These are phyloP conservation scores for Cytidiella melzeri DNA, from an alignment of 768 basidiomycete genomes.

Conservation along the genomic window DNA sequence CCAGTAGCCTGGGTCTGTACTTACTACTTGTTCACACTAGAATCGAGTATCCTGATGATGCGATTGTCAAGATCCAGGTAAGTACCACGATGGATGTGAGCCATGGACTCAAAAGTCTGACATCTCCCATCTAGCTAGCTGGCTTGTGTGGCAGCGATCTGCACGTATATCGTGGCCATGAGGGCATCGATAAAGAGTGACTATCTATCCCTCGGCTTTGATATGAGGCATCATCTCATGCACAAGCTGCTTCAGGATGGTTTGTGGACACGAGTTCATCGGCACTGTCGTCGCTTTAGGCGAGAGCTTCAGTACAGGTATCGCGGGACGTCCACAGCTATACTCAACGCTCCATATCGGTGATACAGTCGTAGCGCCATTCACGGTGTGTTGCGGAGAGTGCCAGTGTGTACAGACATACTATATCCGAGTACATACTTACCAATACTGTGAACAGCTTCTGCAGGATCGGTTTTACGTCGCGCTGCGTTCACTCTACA, in stretches of 20 bases:
- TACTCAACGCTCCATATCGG: constrained; percentile 63
- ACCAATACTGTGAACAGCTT: constrained; percentile 36
- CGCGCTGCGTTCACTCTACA: constrained; percentile 52
- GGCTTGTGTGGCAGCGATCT: constrained; percentile 72
- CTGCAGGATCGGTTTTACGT: constrained; percentile 69
- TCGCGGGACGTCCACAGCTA: constrained; percentile 47
- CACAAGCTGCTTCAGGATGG: constrained; percentile 47
- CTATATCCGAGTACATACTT: too few species aligned
- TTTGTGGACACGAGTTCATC: constrained; percentile 73
- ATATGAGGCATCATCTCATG: too few species aligned
- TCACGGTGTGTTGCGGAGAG: constrained; percentile 79
- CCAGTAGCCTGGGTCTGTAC: constrained; percentile 3
- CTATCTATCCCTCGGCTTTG: constrained; percentile 17
- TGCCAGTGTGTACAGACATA: constrained; percentile 55
- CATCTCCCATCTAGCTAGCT: constrained; percentile 58
- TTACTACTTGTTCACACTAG: constrained; percentile 29
- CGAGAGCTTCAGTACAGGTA: constrained; percentile 40
- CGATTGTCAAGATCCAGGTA: constrained; percentile 69
- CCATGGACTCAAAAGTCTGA: too few species aligned
- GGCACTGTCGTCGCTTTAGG: constrained; percentile 69
- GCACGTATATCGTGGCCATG: constrained; percentile 67
- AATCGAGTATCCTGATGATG: constrained; percentile 70
- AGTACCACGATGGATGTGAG: too few species aligned
- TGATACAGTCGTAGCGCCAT: constrained; percentile 75
- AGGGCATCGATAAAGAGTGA: constrained; percentile 45